Evolutionary conservation across 768 basidiomycete species (phyloP), one percentile per base, ranked within the genome.

Genomic region (Russula compacta): DNA sequence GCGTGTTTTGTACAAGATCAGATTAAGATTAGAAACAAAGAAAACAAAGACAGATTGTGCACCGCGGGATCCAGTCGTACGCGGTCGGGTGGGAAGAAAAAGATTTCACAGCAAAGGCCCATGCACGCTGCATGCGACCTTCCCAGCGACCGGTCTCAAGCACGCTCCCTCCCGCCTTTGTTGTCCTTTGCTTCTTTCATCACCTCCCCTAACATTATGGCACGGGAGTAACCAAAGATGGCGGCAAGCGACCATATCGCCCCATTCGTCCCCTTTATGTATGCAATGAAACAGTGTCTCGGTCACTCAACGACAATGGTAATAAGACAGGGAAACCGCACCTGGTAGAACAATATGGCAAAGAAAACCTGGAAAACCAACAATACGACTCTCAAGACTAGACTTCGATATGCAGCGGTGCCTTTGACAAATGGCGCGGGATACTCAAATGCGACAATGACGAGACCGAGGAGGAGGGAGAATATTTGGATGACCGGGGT

Each of bases 231-330:
- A 68, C 84, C 84, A 58, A 78, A 64, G 29, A 80, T 77, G 17
- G 89, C 87, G 67, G 92, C 80, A 53, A 90, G 68, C 24, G 89
- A 91, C 79, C 84, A 97, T 53, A 95, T 72, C 12, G 86, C 84
- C 32, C 83, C 86, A 68, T 92, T 92, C 38, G 89, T 88, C 46
- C 92, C 92, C 90, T 55, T 55, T 94, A 60, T 21, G 17, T 8
- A 8, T 3, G n/a, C 3, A 15, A 38, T 15, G 24, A 14, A 35
- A 44, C 15, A n/a, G n/a, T 29, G 9, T 9, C 39, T 36, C 58
- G 40, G 36, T 42, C 39, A 59, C 47, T 44, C 33, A 35, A 19
- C 21, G 29, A 17, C 3, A 29, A 5, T 29, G 19, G 35, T 33
- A 6, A 32, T 40, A 3, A 47, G 17, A 11, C 19, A 59, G 9